Base-by-base conservation (phyloP, 2,329 filamentous ascomycete species). In the Raffaelea deltoideospora region DNA sequence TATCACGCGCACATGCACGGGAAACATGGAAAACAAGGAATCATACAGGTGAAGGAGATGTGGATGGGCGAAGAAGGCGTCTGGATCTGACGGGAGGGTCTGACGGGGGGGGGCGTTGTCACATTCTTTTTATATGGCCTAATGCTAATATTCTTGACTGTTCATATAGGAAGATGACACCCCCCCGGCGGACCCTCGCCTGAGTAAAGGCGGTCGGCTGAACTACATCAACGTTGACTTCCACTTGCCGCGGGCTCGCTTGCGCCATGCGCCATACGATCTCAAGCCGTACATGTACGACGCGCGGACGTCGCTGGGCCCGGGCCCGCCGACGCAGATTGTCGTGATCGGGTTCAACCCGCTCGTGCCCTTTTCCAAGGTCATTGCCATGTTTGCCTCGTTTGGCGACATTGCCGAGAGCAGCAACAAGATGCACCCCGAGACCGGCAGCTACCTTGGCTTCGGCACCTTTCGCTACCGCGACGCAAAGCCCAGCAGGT, bases 331-430 rank as follows among this genome's bases (percentile, higher is more conserved):
- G 2, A 85, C 81, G 3, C 85, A 94, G 53, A 76, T 98, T 34
- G 79, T 96, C 4, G 85, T 95, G 17, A 87, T 78, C n/a, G 85
- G 86, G n/a, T 95, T 95, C 54, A 90, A 96, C 56, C 87, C 88
- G 7, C 64, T 96, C 45, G 79, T 82, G 29, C 73, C 84, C 11
- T 83, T 93, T 48, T 71, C 75, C 38, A 82, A 84, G 48, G 69
- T 94, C 35, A 73, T 72, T 15, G 73, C 79, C 32, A 71, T 83
- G 37, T 92, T 93, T 53, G 73, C 78, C 15, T 74, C 72, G 3
- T 93, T 81, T 58, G 86, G 86, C 37, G 84, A 94, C 40, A 87
- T 98, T 44, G 79, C 80, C 31, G 81, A 87, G 51, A 80, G 92
- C 48, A 86, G 84, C 51, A 95, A 95, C 52, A 88, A 92, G 54